A percentile compares a stretch with the other conserved stretches of the same genome.
Evolutionary conservation across 176 grass and related monocot genomes (phyloP).

Genomic region (Oryza australiensis): DNA sequence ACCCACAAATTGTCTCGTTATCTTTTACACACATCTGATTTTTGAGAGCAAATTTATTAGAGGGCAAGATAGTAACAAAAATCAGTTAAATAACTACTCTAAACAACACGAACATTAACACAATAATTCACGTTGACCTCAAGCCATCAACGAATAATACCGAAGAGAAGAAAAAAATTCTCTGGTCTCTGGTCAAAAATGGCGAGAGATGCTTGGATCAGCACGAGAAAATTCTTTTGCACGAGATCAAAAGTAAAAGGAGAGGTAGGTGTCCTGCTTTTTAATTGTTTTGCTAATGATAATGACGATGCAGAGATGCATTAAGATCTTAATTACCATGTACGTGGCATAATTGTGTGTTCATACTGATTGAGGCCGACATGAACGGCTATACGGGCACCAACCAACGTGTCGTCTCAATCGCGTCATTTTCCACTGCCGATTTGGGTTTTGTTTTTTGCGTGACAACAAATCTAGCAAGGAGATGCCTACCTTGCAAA

Average conservation of each 20-base stretch:
- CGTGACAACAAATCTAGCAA: not conserved
- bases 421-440: not conserved
- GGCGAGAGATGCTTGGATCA: not conserved
- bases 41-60: not conserved
- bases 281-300: not conserved
- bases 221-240: not conserved
- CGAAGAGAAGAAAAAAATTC: not conserved
- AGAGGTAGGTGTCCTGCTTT: not conserved
- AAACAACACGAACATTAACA: not conserved
- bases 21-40: not conserved
- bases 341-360: not conserved
- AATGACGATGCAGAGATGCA: not conserved
- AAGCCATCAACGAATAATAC: not conserved
- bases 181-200: not conserved
- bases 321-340: not conserved
- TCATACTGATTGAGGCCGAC: not conserved
- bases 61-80: not conserved
- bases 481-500: not conserved
- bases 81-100: not conserved
- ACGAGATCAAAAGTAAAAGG: not conserved
- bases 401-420: not conserved
- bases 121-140: not conserved
- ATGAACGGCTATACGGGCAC: not conserved
- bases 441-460: not conserved
- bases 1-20: not conserved